Percentiles rank a stretch among this genome's conserved stretches.
Conservation (phyloP, 331 rosid genomes). For the Pyracantha coccinea region DNA sequence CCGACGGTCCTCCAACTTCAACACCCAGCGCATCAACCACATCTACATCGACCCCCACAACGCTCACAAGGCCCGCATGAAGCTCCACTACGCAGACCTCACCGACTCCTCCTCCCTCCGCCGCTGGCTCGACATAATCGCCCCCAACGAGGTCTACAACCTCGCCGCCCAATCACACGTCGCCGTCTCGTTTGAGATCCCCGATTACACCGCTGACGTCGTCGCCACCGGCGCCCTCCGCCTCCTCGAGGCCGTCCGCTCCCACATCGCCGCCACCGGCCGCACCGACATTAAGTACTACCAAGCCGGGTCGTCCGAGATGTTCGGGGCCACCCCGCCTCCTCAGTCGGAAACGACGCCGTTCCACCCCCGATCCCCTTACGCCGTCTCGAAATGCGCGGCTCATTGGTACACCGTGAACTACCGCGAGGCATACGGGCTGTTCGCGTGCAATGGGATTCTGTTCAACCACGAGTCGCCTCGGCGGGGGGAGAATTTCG, state of each 20-base stretch:
- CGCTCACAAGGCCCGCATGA: constrained; percentile 91
- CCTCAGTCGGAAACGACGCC: constrained; percentile 81
- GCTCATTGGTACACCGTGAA: constrained; percentile 99
- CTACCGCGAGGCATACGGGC: constrained; percentile 91
- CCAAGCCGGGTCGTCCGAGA: constrained; percentile 96
- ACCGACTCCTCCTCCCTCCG: constrained; percentile 99
- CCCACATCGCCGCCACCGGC: constrained; percentile 72
- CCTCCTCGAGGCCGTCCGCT: constrained; percentile 83
- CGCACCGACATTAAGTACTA: constrained; percentile 66
- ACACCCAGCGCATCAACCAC: constrained; percentile 95
- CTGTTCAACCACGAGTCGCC: constrained; percentile 95
- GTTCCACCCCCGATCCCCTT: constrained; percentile 94
- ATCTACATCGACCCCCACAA: constrained; percentile 99
- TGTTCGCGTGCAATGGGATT: constrained; percentile 89
- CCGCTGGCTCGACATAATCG: constrained; percentile 87
- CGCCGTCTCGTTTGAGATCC: constrained; percentile 97
- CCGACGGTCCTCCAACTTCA: constrained; percentile 95
- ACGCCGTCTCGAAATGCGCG: constrained; percentile 90
- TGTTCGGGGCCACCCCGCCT: constrained; percentile 92
- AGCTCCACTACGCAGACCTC: constrained; percentile 99
- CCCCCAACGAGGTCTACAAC: constrained; percentile 92
- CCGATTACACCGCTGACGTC: constrained; percentile 96
- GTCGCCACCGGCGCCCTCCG: constrained; percentile 97
- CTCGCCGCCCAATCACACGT: constrained; percentile 99
- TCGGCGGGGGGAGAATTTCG: constrained; percentile 88